These are phyloP conservation scores for Cladophialophora immunda DNA, from an alignment of 2,329 filamentous ascomycete genomes.

Conservation along the genomic window DNA sequence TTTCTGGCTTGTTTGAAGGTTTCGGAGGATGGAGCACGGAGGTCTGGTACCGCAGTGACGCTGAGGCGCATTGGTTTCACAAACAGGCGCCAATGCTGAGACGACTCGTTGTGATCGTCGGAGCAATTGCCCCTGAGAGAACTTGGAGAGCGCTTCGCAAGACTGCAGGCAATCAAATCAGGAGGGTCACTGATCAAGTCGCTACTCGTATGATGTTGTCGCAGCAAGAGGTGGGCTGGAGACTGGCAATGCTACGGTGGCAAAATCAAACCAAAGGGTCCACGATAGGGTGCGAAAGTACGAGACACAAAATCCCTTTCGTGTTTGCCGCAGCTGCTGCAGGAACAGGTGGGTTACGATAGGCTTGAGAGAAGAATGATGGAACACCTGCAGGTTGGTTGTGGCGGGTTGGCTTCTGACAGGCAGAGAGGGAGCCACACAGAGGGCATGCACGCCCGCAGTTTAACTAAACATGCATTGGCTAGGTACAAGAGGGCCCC, in stretches of 20 bases:
- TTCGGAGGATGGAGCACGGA: conserved; percentile 1
- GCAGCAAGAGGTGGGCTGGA: background rate
- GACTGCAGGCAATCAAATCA: conserved; percentile 6
- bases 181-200: background rate
- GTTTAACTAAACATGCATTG: conserved; percentile 2
- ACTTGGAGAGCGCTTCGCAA: conserved; percentile 16
- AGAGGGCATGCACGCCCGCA: background rate
- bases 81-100: conserved; percentile 17
- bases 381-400: conserved; percentile 1
- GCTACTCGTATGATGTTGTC: background rate
- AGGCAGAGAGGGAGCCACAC: background rate
- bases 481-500: background rate
- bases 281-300: conserved; percentile 9
- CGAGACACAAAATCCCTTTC: conserved; percentile 6
- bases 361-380: conserved; percentile 11
- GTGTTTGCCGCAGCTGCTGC: conserved; percentile 17
- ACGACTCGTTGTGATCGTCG: conserved; percentile 28
- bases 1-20: conserved; percentile 14
- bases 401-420: background rate
- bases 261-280: conserved; percentile 22
- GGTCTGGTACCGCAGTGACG: background rate
- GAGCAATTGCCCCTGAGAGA: conserved; percentile 27
- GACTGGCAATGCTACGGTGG: conserved; percentile 24
- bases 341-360: conserved; percentile 26
- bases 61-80: conserved; percentile 27